Evolutionary conservation across 1,139 yeast species (phyloP), one percentile per base, ranked within the genome.

Genomic region (Saccharomyces hybrid): DNA sequence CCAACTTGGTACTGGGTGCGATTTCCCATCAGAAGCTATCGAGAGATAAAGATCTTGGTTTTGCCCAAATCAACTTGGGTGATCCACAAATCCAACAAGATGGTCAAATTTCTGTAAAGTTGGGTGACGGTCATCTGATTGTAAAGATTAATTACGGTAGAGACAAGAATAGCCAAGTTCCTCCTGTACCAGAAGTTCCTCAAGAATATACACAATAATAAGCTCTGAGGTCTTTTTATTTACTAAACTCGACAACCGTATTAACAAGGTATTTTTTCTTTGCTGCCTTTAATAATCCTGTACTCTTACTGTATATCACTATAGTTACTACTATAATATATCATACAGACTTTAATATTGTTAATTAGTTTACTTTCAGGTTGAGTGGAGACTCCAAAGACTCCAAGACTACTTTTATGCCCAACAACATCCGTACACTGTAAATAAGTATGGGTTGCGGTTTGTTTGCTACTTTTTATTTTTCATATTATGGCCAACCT

Each of bases 21-120:
- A 76, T 81, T 52, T 84, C 85, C 51, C 86, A 82, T 66, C 95
- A 87, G 69, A 79, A 82, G 2, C 79, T 91, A 62, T 93, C 96
- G 47, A 83, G 86, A 65, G 84, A 81, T 59, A 76, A 76, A 48
- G 86, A 81, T 53, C 59, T 89, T 51, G 96, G 88, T 14, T 77
- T 76, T 52, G 83, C 81, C 4, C 70, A 69, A 54, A 53, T 69
- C 13, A 58, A 62, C 25, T 53, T 70, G 42, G 59, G 57, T n/a
- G 70, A 68, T 46, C 67, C 70, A 6, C 67, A 65, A 47, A 59
- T 70, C 3, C 64, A 61, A 46, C 61, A 60, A 34, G 66, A 61
- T 9, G 69, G 68, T 13, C 68, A 67, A 52, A 55, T 67, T 13
- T 58, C 70, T 11, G 55, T 68, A 6, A 64, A 63, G 52, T 49